Evolutionary conservation across 164 flowering plant genomes (phyloP), one percentile per base, ranked within the genome.

Genomic region (Vitis amurensis): DNA sequence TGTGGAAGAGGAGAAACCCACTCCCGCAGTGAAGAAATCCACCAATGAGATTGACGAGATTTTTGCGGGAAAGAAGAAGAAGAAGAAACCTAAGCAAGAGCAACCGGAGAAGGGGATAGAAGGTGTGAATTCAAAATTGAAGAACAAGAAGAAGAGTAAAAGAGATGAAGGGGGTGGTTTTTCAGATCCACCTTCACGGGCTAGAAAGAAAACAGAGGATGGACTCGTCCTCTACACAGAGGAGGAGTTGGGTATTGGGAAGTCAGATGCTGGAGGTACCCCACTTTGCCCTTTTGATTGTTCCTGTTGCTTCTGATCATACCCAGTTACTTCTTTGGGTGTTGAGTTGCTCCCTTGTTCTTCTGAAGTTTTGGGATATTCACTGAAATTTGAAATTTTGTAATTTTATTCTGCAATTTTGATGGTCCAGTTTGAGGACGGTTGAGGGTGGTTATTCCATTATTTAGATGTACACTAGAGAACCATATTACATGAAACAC

Each of bases 221-320:
- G 93, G 91, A 16, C 61, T 86, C 7, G 9, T 75, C 1, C n/a
- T 89, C n/a, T 89, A 81, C 75, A 72, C 88, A 15, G 90, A 83
- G 65, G 89, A 83, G 23, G 93, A 89, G 71, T 60, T 89, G 72
- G 87, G 93, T 8, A n/a, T 89, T 58, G 78, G 72, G 13, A 85
- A 79, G 27, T 59, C 81, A 9, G 80, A 84, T 67, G 85, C 86
- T 68, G 91, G 93, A 55, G 84, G 83, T 70, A 86, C 91, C 31
- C 73, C 68, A 8, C 80, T 85, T 61, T 89, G 93, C 66, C 93
- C 89, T 55, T 89, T 87, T 71, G 93, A 89, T 68, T 89, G 93
- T 74, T 72, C 78, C 51, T 89, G 93, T 75, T 86, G 91, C 70
- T 87, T 86, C 59, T 84, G 74, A 82, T 69, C 17, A 19, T 44